Conservation (phyloP, 352 stramenopile species). For the Globisporangium camurandrum region DNA sequence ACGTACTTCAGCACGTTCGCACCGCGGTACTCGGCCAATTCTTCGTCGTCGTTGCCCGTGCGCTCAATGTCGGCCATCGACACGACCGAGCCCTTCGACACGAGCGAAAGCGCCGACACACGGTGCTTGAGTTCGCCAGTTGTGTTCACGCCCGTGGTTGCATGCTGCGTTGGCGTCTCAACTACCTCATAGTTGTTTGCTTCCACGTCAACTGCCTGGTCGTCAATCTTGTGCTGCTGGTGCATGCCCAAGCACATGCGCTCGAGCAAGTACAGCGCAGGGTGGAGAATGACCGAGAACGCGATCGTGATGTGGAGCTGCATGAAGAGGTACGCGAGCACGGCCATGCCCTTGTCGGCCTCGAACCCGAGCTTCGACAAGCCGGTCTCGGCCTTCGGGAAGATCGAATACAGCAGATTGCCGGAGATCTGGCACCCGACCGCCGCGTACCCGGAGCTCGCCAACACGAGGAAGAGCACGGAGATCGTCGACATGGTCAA, state of each 20-base stretch:
- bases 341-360: constrained; percentile 8
- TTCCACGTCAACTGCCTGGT: constrained; percentile 6
- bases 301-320: constrained; percentile 24
- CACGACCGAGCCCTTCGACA: constrained; percentile 13
- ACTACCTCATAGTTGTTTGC: constrained; percentile 1
- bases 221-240: constrained; percentile 4
- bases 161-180: too few species aligned
- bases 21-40: constrained; percentile 22
- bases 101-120: background rate
- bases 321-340: constrained; percentile 17
- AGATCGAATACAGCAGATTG: constrained; percentile 49
- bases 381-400: constrained; percentile 15
- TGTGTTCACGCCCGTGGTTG: too few species aligned
- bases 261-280: constrained; percentile 19
- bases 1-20: constrained; percentile 13
- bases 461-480: constrained; percentile 14
- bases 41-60: constrained; percentile 8
- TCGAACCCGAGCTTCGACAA: constrained; percentile 21
- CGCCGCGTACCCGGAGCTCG: constrained; percentile 7
- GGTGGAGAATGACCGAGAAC: constrained; percentile 17
- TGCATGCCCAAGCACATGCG: constrained; percentile 19
- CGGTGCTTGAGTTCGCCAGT: too few species aligned
- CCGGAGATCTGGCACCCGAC: constrained; percentile 15
- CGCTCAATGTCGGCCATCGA: constrained; percentile 18
- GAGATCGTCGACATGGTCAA: constrained; percentile 19